Evolutionary conservation across 2,329 filamentous ascomycete genomes (phyloP).

Genomic region (Penicillium sp.): DNA sequence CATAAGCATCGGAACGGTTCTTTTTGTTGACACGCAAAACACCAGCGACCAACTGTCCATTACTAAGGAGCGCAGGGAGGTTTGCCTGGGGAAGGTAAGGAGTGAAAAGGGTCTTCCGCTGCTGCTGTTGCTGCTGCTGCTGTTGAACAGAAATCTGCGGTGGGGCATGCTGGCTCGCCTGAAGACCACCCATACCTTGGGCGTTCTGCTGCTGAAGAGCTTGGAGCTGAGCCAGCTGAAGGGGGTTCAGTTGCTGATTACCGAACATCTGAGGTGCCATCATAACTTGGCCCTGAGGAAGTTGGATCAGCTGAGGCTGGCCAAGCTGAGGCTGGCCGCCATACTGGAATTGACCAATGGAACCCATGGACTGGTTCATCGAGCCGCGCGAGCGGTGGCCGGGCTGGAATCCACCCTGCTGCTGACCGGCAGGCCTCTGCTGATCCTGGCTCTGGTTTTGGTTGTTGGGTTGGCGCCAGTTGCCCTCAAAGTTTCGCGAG

Average conservation of each 20-base stretch:
- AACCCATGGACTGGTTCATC: constrained; percentile 80
- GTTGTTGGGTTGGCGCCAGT: constrained; percentile 84
- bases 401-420: constrained; percentile 78
- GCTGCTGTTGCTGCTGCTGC: constrained; percentile 71
- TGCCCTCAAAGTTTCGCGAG: constrained; percentile 95
- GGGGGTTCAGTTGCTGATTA: constrained; percentile 80
- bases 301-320: constrained; percentile 83
- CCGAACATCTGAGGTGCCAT: constrained; percentile 81
- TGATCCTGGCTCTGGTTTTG: constrained; percentile 49
- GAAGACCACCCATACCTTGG: constrained; percentile 68
- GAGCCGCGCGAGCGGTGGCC: constrained; percentile 85
- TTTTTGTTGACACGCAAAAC: constrained; percentile 99
- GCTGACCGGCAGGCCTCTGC: constrained; percentile 65
- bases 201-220: constrained; percentile 87
- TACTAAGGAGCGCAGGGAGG: constrained; percentile 81
- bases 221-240: constrained; percentile 88
- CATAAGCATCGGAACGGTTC: constrained; percentile 97
- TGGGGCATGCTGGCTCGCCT: constrained; percentile 70
- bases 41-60: constrained; percentile 93
- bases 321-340: constrained; percentile 47
- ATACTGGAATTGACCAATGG: constrained; percentile 85
- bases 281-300: constrained; percentile 78
- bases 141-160: constrained; percentile 57
- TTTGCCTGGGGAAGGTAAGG: constrained; percentile 95
- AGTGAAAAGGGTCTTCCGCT: constrained; percentile 97